Evolutionary conservation across 83 land plant species (phyloP).

Genomic region (Diphasiastrum complanatum): DNA sequence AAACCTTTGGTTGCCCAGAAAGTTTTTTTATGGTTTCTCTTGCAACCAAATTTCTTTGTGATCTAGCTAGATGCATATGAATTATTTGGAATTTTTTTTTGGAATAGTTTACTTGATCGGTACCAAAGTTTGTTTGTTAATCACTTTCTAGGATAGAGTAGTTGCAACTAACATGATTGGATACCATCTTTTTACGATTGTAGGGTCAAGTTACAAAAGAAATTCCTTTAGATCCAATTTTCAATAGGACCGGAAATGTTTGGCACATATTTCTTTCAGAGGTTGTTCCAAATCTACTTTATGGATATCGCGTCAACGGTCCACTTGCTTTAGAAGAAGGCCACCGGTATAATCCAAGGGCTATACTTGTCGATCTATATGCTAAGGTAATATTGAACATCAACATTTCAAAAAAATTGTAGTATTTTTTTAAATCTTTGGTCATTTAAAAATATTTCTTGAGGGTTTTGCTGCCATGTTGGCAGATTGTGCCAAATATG

Average conservation of each 20-base stretch:
- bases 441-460: too few species aligned
- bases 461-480: too few species aligned
- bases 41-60: too few species aligned
- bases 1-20: too few species aligned
- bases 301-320: slow-evolving; percentile 89
- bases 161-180: too few species aligned
- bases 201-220: slow-evolving; percentile 67
- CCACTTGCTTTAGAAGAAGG: slow-evolving; percentile 59
- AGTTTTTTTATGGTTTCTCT: too few species aligned
- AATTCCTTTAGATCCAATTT: slow-evolving; percentile 54
- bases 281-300: slow-evolving; percentile 51
- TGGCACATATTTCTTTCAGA: slow-evolving; percentile 89
- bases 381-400: slow-evolving; percentile 48
- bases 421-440: neutral
- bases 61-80: too few species aligned
- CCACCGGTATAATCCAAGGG: slow-evolving; percentile 51
- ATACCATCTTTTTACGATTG: slow-evolving; percentile 16
- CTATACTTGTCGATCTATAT: slow-evolving; percentile 83
- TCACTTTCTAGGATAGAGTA: too few species aligned
- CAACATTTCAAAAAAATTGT: neutral
- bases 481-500: too few species aligned
- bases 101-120: too few species aligned
- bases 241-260: slow-evolving; percentile 77
- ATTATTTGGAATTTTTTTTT: too few species aligned
- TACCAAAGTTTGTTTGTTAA: too few species aligned